Evolutionary conservation across 805 yeast genomes (phyloP).

Genomic region (Hanseniaspora singularis): DNA sequence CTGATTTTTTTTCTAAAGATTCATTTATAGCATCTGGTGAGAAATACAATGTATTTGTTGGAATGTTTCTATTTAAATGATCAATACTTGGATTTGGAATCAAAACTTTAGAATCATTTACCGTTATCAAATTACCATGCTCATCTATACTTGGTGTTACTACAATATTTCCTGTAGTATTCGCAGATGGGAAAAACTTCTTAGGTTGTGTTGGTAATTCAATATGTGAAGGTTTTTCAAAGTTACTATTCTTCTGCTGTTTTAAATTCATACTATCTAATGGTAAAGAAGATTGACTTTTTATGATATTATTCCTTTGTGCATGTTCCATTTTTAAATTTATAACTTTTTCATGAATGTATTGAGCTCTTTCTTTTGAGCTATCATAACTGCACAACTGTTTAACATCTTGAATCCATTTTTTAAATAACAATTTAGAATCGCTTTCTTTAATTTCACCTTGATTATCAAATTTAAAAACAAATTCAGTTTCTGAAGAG

Average conservation of each 20-base stretch:
- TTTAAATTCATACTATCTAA: too few species aligned
- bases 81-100: too few species aligned
- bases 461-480: slow-evolving; percentile 30
- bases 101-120: slow-evolving; percentile 20
- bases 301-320: slow-evolving; percentile 3
- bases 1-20: not conserved
- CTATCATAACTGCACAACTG: slow-evolving; percentile 39
- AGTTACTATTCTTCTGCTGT: slow-evolving; percentile 1
- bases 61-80: too few species aligned
- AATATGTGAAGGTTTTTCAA: slow-evolving; percentile 14
- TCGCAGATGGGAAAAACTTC: not conserved
- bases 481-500: slow-evolving; percentile 21
- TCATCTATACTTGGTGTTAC: slow-evolving; percentile 31
- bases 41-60: not conserved
- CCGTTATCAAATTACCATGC: slow-evolving; percentile 29
- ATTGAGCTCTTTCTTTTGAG: slow-evolving; percentile 40
- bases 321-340: slow-evolving; percentile 16
- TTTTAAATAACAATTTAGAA: slow-evolving; percentile 30
- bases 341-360: slow-evolving; percentile 30
- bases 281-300: too few species aligned
- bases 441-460: slow-evolving; percentile 28
- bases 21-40: not conserved
- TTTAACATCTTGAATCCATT: slow-evolving; percentile 46
- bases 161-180: slow-evolving; percentile 19
- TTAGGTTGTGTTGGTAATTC: slow-evolving; percentile 2